Evolutionary conservation across 768 basidiomycete genomes (phyloP), one percentile per base, ranked within the genome.

Genomic region (Boletus rubropictus): DNA sequence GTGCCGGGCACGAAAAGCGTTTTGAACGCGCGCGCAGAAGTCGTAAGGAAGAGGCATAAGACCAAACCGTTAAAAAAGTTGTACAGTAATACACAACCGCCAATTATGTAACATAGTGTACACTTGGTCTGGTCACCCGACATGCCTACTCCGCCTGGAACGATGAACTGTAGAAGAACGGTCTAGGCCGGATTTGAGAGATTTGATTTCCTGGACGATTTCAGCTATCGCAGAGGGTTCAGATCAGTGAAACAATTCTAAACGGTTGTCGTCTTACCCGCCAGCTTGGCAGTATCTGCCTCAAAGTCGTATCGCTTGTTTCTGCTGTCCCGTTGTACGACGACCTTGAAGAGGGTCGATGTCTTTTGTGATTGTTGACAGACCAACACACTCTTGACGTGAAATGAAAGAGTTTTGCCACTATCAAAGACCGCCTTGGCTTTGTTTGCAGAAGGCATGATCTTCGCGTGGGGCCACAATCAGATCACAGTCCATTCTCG

Each of bases 261-360:
- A 31, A 38, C 10, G 14, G 18, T 7, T 7, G 25, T 21, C 14
- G 10, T 18, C 86, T 57, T 60, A 88, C 89, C 77, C 39, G 94
- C 91, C 46, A 82, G 61, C 64, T 82, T 85, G 2, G 86, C 75
- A 54, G 71, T 91, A 66, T 95, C 94, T 0, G 93, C 95, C 69
- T 99, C 96, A 62, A 96, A 97, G 58, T 98, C 95, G 62, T 97
- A 98, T 32, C 92, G 75, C 74, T 98, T 99, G 55, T 84, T 86
- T 34, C 81, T 75, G 35, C 77, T 76, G 31, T 80, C 77, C 52
- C 87, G 72, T 60, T 80, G 84, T 11, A 98, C 79, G 27, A 95
- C 79, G 17, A 98, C 76, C 73, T 94, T 95, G 78, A 99, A 94
- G 31, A 80, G 77, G 1, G 86, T 77, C 24, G 85, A 82, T 11